phyloP scores from a whole-genome alignment of 495 filamentous ascomycete genomes.

The Geopyxis carbonaria region DNA sequence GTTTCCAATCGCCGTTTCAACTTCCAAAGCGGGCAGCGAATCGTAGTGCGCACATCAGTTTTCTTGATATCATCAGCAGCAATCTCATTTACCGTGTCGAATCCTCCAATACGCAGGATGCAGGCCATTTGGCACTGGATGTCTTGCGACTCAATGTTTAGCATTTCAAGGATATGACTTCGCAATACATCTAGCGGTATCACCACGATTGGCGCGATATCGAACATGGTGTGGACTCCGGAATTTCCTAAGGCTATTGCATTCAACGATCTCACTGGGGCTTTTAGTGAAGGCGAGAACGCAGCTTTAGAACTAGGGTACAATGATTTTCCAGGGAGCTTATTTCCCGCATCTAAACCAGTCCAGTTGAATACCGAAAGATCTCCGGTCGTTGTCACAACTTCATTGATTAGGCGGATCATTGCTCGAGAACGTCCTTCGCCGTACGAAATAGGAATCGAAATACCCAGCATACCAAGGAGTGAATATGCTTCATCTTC shows the following conservation, averaged over 20 bases:
- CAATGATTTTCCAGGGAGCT: conserved; percentile 2
- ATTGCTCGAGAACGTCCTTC: conserved; percentile 4
- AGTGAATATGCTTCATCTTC: conserved; percentile 6
- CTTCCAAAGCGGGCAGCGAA: too few relatives aligned
- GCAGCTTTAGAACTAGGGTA: too few relatives aligned
- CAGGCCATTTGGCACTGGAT: too few relatives aligned
- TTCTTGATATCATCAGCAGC: too few relatives aligned
- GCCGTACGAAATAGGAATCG: not conserved
- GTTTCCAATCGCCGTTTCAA: too few relatives aligned
- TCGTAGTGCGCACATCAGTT: too few relatives aligned
- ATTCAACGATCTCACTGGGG: not conserved
- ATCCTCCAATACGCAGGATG: too few relatives aligned
- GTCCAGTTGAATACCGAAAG: conserved; percentile 11
- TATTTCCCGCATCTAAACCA: not conserved
- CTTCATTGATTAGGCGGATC: not conserved
- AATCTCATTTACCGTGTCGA: too few relatives aligned
- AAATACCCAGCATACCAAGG: conserved; percentile 5
- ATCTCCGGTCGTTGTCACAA: conserved; percentile 6
- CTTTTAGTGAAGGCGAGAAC: too few relatives aligned
- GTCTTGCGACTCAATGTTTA: too few relatives aligned
- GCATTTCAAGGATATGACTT: too few relatives aligned
- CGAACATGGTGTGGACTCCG: not conserved
- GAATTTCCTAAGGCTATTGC: not conserved
- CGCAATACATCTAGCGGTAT: too few relatives aligned
- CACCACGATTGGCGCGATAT: not conserved